Conservation (phyloP, 1,284 basidiomycete genomes). For the Quambalaria eucalypti region DNA sequence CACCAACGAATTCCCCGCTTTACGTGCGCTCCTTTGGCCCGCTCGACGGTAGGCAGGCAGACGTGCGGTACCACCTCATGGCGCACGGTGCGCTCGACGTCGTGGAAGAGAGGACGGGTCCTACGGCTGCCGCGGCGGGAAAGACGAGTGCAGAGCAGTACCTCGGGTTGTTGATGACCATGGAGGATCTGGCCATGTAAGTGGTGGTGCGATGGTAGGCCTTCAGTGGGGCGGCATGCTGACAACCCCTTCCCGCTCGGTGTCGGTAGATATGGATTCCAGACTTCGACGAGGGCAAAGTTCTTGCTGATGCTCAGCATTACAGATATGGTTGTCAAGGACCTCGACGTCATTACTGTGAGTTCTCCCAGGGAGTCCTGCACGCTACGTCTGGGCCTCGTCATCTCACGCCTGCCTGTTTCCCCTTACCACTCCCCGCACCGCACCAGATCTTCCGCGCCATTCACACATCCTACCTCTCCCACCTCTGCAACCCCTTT, state of each 20-base stretch:
- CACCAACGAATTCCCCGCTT: slow-evolving; percentile 19
- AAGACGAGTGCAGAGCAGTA: slow-evolving; percentile 39
- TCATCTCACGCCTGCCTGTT: neutral
- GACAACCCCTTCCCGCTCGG: neutral
- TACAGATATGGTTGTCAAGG: slow-evolving; percentile 42
- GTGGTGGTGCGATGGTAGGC: slow-evolving; percentile 7
- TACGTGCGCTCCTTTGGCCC: slow-evolving; percentile 20
- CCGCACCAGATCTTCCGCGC: slow-evolving; percentile 39
- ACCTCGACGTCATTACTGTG: slow-evolving; percentile 44
- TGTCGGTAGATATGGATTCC: slow-evolving; percentile 40
- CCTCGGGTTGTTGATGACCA: slow-evolving; percentile 44
- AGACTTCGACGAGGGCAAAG: slow-evolving; percentile 43
- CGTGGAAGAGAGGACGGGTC: slow-evolving; percentile 42
- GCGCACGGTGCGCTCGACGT: slow-evolving; percentile 44
- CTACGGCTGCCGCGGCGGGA: slow-evolving; percentile 2
- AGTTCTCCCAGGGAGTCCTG: slow-evolving; percentile 6
- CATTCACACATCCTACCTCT: slow-evolving; percentile 44
- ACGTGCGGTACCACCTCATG: slow-evolving; percentile 45
- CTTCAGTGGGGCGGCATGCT: too few relatives aligned
- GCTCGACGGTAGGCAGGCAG: slow-evolving; percentile 4
- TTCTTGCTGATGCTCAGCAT: slow-evolving; percentile 42
- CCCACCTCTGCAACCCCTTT: slow-evolving; percentile 47
- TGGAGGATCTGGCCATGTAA: slow-evolving; percentile 46
- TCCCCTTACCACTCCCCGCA: neutral
- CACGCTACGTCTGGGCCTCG: neutral